A percentile compares a stretch with the other conserved stretches of the same genome.
Evolutionary conservation across 768 basidiomycete genomes (phyloP).

Genomic region (Cyclocybe aegerita): DNA sequence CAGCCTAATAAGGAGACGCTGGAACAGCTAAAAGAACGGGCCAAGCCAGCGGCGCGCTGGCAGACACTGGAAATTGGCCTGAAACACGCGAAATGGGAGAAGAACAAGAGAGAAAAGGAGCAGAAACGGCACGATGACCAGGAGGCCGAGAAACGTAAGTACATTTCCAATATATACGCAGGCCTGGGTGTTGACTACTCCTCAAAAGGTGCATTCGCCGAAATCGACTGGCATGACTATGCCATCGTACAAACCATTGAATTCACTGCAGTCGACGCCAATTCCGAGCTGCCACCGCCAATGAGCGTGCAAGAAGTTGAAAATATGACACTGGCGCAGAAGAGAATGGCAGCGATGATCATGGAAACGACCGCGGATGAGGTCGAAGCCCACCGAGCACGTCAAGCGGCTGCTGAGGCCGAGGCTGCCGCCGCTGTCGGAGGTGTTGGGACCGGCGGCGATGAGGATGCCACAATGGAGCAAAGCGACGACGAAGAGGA

Average conservation of each 20-base stretch:
- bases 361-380: conserved; percentile 94
- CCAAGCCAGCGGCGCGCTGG: conserved; percentile 70
- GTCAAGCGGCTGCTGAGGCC: conserved; percentile 83
- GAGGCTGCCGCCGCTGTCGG: conserved; percentile 82
- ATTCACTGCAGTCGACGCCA: conserved; percentile 90
- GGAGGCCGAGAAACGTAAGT: conserved; percentile 85
- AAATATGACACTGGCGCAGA: conserved; percentile 95
- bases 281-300: conserved; percentile 91
- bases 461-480: conserved; percentile 76
- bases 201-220: conserved; percentile 79
- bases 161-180: too few species aligned
- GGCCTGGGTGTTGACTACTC: conserved; percentile 2
- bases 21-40: conserved; percentile 64
- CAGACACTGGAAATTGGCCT: conserved; percentile 73
- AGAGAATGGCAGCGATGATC: conserved; percentile 97
- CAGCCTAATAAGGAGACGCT: conserved; percentile 77
- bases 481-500: conserved; percentile 83
- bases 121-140: conserved; percentile 87
- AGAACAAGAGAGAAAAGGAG: conserved; percentile 77
- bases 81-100: conserved; percentile 88
- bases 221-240: conserved; percentile 99
- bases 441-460: conserved; percentile 49
- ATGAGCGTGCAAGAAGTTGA: conserved; percentile 95
- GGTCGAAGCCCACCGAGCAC: conserved; percentile 77
- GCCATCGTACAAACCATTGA: conserved; percentile 98